Conservation (phyloP, 176 grass and related monocot genomes). For the Cymbopogon citratus region DNA sequence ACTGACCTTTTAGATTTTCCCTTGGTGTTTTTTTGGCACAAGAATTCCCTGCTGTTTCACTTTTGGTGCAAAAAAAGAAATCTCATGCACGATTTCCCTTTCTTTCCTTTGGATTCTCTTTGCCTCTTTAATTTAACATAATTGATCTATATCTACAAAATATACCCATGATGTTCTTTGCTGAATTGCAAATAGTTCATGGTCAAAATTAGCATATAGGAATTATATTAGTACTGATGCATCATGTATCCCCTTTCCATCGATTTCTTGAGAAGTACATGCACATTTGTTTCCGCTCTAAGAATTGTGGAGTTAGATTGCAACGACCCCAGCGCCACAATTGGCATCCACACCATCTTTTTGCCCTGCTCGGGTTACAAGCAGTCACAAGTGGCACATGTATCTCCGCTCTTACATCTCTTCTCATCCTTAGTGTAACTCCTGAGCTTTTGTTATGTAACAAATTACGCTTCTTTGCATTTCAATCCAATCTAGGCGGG, state of each 20-base stretch:
- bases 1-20: background rate
- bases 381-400: too few species aligned
- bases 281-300: background rate
- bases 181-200: background rate
- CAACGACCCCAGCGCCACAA: too few species aligned
- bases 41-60: background rate
- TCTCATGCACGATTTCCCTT: too few species aligned
- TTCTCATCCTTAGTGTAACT: too few species aligned
- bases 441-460: too few species aligned
- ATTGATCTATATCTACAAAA: background rate
- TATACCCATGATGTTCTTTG: background rate
- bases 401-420: too few species aligned
- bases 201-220: background rate
- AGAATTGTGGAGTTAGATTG: background rate
- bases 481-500: too few species aligned
- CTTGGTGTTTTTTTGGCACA: background rate
- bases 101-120: too few species aligned
- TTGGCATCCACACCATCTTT: too few species aligned
- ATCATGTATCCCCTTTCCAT: background rate
- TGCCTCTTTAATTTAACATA: too few species aligned
- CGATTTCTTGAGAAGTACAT: background rate
- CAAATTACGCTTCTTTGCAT: too few species aligned
- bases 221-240: background rate
- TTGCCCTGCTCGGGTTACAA: too few species aligned
- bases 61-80: background rate